phyloP scores from a whole-genome alignment of 2,329 filamentous ascomycete genomes.

The Pezizomycotina sp. region DNA sequence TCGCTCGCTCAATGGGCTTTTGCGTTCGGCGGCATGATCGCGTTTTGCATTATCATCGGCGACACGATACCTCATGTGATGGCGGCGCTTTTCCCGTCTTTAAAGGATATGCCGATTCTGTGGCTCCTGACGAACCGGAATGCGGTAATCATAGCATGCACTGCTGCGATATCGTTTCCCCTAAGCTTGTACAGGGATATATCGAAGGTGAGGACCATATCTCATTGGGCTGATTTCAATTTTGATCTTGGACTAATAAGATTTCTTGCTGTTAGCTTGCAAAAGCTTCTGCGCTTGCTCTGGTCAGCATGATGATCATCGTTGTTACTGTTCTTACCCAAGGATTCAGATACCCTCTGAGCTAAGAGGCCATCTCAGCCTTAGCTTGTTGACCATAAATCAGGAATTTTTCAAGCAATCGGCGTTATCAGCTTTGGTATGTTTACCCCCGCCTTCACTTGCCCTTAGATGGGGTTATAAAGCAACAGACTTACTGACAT shows the following conservation, averaged over 20 bases:
- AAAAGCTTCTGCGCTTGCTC: slow-evolving; percentile 83
- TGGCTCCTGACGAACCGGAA: slow-evolving; percentile 67
- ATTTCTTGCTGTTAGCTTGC: slow-evolving; percentile 50
- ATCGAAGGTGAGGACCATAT: slow-evolving; percentile 52
- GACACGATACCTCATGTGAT: slow-evolving; percentile 91
- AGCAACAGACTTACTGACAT: slow-evolving; percentile 30
- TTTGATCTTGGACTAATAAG: too few species aligned
- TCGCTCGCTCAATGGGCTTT: slow-evolving; percentile 32
- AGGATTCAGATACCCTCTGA: slow-evolving; percentile 55
- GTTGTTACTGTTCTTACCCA: slow-evolving; percentile 76
- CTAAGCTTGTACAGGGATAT: slow-evolving; percentile 91
- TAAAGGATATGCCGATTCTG: slow-evolving; percentile 57
- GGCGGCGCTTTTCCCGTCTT: slow-evolving; percentile 59
- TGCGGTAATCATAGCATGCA: slow-evolving; percentile 75
- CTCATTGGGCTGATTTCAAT: too few species aligned
- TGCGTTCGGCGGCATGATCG: slow-evolving; percentile 96
- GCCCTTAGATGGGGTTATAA: slow-evolving; percentile 3
- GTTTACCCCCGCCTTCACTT: slow-evolving; percentile 23
- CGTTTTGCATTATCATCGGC: slow-evolving; percentile 92
- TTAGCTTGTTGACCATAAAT: slow-evolving; percentile 65
- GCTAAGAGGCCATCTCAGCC: slow-evolving; percentile 55
- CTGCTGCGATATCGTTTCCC: slow-evolving; percentile 73
- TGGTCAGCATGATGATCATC: slow-evolving; percentile 86
- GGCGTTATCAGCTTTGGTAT: slow-evolving; percentile 94
- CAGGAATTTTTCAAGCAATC: slow-evolving; percentile 84